phyloP scores from a whole-genome alignment of 345 rosid species.

The Pugionium cornutum region DNA sequence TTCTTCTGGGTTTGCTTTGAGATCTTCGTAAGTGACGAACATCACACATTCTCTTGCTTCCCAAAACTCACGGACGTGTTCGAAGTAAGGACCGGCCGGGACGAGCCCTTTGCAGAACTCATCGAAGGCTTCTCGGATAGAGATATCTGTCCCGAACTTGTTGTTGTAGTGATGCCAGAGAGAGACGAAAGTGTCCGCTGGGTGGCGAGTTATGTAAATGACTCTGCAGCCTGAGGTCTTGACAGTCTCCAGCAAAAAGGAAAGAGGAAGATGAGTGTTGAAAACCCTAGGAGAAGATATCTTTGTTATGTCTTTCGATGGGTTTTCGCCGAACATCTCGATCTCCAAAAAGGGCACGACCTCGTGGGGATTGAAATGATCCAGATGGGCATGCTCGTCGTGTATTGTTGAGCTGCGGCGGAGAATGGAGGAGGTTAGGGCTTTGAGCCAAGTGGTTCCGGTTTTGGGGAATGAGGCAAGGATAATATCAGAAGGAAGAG shows the following conservation, averaged over 20 bases:
- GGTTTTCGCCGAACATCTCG: conserved; percentile 32
- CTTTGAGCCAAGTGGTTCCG: conserved; percentile 45
- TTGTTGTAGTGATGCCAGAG: conserved; percentile 38
- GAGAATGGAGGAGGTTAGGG: conserved; percentile 33
- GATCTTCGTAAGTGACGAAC: conserved; percentile 46
- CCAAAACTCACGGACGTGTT: conserved; percentile 46
- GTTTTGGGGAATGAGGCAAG: conserved; percentile 40
- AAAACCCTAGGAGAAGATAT: conserved; percentile 39
- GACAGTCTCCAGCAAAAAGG: conserved; percentile 29
- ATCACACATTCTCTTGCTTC: conserved; percentile 38
- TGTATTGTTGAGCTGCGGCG: conserved; percentile 16
- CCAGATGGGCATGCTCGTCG: background rate
- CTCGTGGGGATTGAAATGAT: conserved; percentile 34
- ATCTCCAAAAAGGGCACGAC: conserved; percentile 40
- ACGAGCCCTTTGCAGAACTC: conserved; percentile 42
- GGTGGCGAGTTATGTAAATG: conserved; percentile 40
- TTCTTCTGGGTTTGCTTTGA: conserved; percentile 33
- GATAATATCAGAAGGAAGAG: conserved; percentile 40
- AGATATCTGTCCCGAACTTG: conserved; percentile 33
- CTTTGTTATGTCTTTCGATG: conserved; percentile 22
- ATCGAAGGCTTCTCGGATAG: conserved; percentile 40
- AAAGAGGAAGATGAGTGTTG: conserved; percentile 39
- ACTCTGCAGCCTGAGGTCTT: conserved; percentile 33
- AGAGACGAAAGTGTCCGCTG: conserved; percentile 41
- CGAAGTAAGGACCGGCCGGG: conserved; percentile 43